Conservation (phyloP, 2,329 filamentous ascomycete genomes). For the Diaporthe eres region DNA sequence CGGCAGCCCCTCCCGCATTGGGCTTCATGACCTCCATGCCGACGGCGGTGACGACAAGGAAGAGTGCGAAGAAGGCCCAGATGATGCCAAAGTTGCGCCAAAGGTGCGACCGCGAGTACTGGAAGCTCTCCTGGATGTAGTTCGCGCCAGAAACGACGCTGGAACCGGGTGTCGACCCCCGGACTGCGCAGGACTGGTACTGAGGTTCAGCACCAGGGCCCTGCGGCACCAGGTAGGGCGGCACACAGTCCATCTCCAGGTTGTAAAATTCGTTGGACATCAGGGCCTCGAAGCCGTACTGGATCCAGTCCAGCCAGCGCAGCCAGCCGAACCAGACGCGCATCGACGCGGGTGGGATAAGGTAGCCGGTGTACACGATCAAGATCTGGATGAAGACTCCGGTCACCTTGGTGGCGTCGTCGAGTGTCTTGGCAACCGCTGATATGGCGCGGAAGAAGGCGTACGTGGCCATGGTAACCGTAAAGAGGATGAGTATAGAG, state of each 20-base stretch:
- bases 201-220: conserved; percentile 53
- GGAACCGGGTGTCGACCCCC: conserved; percentile 65
- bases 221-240: conserved; percentile 64
- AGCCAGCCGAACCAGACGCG: conserved; percentile 75
- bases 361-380: conserved; percentile 75
- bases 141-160: conserved; percentile 68
- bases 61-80: conserved; percentile 75
- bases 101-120: conserved; percentile 57
- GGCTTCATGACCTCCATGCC: conserved; percentile 69
- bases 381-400: conserved; percentile 57
- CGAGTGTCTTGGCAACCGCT: conserved; percentile 69
- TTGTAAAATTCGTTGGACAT: conserved; percentile 79
- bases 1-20: conserved; percentile 36
- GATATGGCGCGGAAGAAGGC: conserved; percentile 65
- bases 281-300: conserved; percentile 78
- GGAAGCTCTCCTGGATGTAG: conserved; percentile 71
- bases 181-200: conserved; percentile 16
- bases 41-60: conserved; percentile 70
- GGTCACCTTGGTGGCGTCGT: conserved; percentile 71
- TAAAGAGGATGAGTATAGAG: conserved; percentile 71
- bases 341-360: conserved; percentile 74
- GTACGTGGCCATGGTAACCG: conserved; percentile 60
- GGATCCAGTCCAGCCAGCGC: conserved; percentile 76
- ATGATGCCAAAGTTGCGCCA: conserved; percentile 75
- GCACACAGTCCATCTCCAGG: conserved; percentile 66